Conservation (phyloP, 2,329 filamentous ascomycete genomes). For the Apiospora pterosperma region DNA sequence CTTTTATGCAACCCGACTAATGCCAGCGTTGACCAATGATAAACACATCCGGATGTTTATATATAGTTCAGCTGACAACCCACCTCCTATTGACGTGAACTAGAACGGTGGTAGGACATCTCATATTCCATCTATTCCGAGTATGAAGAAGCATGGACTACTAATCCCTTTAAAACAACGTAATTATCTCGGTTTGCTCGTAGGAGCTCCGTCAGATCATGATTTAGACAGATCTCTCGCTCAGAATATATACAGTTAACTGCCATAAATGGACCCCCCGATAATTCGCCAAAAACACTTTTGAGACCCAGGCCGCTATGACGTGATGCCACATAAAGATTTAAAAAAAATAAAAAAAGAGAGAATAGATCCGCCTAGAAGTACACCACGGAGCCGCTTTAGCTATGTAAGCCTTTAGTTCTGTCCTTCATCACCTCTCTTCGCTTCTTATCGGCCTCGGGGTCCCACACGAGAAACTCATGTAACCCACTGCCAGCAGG, state of each 20-base stretch:
- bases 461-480: constrained; percentile 88
- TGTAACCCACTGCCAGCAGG: constrained; percentile 82
- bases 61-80: background rate
- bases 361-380: background rate
- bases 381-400: constrained; percentile 17
- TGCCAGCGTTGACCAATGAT: background rate
- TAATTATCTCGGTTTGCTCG: background rate
- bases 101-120: background rate
- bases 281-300: constrained; percentile 2
- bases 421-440: constrained; percentile 43
- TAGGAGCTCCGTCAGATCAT: background rate
- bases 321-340: background rate
- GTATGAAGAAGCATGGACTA: background rate
- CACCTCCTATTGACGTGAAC: background rate
- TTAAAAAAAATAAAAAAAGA: background rate
- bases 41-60: background rate
- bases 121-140: background rate
- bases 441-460: constrained; percentile 27
- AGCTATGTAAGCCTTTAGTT: constrained; percentile 25
- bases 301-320: background rate
- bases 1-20: too few species aligned
- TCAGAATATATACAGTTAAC: constrained; percentile 1
- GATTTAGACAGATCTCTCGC: background rate
- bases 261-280: background rate
- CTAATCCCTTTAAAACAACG: background rate